These are phyloP conservation scores for Thelonectria olida DNA, from an alignment of 2,329 filamentous ascomycete species.

Conservation along the genomic window DNA sequence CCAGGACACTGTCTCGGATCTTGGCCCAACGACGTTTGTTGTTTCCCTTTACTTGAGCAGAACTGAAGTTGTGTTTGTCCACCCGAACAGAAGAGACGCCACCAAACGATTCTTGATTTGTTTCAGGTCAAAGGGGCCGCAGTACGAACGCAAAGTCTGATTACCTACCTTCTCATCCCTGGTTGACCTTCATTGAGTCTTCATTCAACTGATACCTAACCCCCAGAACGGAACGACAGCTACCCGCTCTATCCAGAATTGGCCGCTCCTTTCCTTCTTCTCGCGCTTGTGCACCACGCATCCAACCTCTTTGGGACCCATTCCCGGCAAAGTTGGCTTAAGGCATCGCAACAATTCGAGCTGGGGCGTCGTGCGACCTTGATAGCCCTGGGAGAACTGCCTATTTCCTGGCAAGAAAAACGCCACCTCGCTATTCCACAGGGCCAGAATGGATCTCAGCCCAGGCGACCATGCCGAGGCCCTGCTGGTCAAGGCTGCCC, in stretches of 20 bases:
- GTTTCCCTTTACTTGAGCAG: neutral
- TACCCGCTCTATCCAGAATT: conserved; percentile 4
- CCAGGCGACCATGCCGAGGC: conserved; percentile 43
- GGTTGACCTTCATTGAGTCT: neutral
- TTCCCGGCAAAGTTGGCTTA: conserved; percentile 13
- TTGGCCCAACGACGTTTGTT: conserved; percentile 30
- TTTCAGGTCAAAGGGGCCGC: neutral
- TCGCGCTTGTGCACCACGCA: conserved; percentile 7
- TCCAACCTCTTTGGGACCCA: neutral
- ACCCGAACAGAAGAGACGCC: neutral
- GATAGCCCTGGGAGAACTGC: conserved; percentile 1
- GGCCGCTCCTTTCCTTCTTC: neutral
- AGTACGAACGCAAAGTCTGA: neutral
- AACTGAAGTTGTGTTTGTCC: conserved; percentile 8
- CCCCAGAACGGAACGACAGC: conserved; percentile 3
- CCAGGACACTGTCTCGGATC: conserved; percentile 32
- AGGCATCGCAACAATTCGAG: neutral
- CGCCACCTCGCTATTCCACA: conserved; percentile 47
- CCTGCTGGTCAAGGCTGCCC: conserved; percentile 46
- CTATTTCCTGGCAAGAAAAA: conserved; percentile 24
- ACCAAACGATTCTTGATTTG: neutral
- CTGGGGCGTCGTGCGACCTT: conserved; percentile 34
- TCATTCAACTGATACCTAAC: neutral
- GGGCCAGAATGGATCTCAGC: conserved; percentile 41
- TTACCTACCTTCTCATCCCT: neutral